Evolutionary conservation across 2,329 filamentous ascomycete species (phyloP).

Genomic region (Blumeria hordei): DNA sequence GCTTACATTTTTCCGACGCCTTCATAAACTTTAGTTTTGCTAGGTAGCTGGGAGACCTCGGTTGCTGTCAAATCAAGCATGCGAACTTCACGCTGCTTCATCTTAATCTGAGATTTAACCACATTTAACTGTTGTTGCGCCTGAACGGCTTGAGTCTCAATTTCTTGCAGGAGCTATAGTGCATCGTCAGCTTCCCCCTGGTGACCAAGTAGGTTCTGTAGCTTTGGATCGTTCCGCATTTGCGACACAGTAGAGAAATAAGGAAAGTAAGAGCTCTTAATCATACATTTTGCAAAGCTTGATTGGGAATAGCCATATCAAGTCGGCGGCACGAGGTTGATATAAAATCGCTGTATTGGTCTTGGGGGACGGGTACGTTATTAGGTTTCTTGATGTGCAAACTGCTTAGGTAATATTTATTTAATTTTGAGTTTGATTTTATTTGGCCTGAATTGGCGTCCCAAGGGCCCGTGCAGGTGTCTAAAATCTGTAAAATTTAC

Average conservation of each 20-base stretch:
- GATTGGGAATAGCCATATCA: conserved; percentile 1
- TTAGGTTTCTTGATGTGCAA: no score
- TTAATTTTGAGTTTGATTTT: no score
- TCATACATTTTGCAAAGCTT: conserved; percentile 1
- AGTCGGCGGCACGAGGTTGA: no score
- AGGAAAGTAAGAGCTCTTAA: no score
- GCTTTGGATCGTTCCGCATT: not conserved
- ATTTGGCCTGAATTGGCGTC: no score
- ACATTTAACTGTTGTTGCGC: conserved; percentile 83
- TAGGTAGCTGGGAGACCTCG: conserved; percentile 55
- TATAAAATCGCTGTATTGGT: no score
- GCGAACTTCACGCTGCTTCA: conserved; percentile 72
- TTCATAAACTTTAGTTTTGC: conserved; percentile 66
- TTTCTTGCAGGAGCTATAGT: conserved; percentile 64
- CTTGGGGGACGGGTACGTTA: no score
- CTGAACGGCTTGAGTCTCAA: conserved; percentile 67
- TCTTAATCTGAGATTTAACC: conserved; percentile 59
- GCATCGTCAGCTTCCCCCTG: no score
- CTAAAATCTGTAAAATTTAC: no score
- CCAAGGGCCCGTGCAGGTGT: no score
- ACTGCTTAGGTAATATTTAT: no score
- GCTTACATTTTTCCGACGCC: conserved; percentile 89
- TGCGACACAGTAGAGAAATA: not conserved
- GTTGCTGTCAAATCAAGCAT: conserved; percentile 68
- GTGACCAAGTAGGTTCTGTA: not conserved